Percentiles rank a stretch among this genome's conserved stretches.
phyloP scores from a whole-genome alignment of 192 early-diverging fungal genomes.

The Gigaspora rosea region DNA sequence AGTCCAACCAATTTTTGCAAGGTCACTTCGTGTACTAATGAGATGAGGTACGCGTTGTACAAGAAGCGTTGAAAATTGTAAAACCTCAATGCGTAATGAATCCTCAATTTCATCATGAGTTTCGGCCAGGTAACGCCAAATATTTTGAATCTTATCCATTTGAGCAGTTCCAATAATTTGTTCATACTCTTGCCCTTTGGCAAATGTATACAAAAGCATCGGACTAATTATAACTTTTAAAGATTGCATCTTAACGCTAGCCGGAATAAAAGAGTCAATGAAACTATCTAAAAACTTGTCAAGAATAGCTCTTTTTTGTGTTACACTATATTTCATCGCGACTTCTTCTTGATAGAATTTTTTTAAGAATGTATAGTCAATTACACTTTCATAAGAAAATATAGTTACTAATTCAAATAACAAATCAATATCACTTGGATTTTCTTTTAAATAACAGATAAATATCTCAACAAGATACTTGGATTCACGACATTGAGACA shows the following conservation, averaged over 20 bases:
- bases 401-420: conserved; percentile 76
- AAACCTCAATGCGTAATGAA: conserved; percentile 78
- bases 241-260: conserved; percentile 69
- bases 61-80: conserved; percentile 90
- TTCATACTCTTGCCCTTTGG: conserved; percentile 49
- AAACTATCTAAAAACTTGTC: conserved; percentile 79
- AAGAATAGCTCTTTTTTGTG: conserved; percentile 69
- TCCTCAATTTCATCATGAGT: conserved; percentile 61
- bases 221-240: conserved; percentile 87
- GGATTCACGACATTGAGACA: conserved; percentile 51
- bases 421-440: conserved; percentile 66
- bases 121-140: conserved; percentile 60
- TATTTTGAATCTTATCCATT: conserved; percentile 58
- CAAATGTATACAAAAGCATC: conserved; percentile 72
- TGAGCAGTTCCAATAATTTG: conserved; percentile 63
- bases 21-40: conserved; percentile 40
- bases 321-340: conserved; percentile 51
- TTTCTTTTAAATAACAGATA: conserved; percentile 62
- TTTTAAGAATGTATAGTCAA: conserved; percentile 64
- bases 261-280: conserved; percentile 54
- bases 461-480: conserved; percentile 72
- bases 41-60: conserved; percentile 78
- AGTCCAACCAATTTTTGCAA: conserved; percentile 78
- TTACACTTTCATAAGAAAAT: conserved; percentile 66
- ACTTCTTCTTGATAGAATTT: conserved; percentile 75